A percentile compares a stretch with the other conserved stretches of the same genome.
phyloP scores from a whole-genome alignment of 192 early-diverging fungal species.

The Cetraspora pellucida region DNA sequence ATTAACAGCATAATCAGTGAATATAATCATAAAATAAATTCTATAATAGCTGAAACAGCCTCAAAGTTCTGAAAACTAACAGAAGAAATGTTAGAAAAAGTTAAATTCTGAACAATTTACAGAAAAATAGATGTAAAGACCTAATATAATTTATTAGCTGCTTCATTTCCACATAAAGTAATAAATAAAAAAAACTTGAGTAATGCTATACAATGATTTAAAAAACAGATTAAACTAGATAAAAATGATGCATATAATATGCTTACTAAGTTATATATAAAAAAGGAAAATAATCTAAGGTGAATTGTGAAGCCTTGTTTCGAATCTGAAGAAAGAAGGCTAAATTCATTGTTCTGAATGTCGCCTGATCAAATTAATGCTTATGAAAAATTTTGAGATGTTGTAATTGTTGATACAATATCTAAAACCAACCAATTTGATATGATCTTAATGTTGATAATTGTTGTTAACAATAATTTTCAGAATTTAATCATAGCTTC shows the following conservation, averaged over 20 bases:
- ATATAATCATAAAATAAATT: background rate
- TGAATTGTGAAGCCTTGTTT: background rate
- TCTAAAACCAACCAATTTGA: constrained; percentile 2
- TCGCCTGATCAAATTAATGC: background rate
- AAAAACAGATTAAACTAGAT: background rate
- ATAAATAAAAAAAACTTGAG: constrained; percentile 3
- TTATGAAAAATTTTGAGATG: background rate
- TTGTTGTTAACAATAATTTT: background rate
- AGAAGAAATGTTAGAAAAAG: background rate
- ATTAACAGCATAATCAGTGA: background rate
- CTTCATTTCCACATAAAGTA: background rate
- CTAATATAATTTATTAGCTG: background rate
- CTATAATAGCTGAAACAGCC: background rate
- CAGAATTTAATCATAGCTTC: background rate
- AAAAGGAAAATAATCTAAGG: background rate
- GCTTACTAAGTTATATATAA: background rate
- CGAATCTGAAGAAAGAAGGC: background rate
- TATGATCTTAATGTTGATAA: background rate
- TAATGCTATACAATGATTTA: background rate
- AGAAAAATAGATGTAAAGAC: background rate
- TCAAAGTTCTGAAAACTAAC: background rate
- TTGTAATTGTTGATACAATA: background rate
- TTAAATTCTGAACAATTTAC: background rate
- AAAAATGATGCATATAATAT: background rate
- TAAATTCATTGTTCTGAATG: constrained; percentile 1